Percentiles rank a stretch among this genome's conserved stretches.
Conservation (phyloP, 1,284 basidiomycete genomes). For the Cutaneotrichosporon cavernicola region DNA sequence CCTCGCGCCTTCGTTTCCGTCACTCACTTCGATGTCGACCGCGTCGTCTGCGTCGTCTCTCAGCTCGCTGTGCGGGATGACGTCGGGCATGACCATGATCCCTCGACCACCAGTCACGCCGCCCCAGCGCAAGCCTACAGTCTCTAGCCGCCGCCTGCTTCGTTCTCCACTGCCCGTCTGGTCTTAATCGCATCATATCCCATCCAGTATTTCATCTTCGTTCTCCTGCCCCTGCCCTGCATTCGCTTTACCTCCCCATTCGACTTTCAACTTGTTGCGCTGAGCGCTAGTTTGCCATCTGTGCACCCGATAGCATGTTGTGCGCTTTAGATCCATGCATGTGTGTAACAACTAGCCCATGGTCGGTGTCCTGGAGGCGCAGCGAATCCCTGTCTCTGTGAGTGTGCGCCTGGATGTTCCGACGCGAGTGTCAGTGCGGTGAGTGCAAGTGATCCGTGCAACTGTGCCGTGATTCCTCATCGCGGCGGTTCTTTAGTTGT, state of each 20-base stretch:
- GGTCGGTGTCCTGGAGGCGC: too few species aligned
- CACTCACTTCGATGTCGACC: constrained; percentile 4
- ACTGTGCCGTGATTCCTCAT: too few species aligned
- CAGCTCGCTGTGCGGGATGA: neutral
- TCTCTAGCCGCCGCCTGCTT: constrained; percentile 2
- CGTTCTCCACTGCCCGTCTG: neutral
- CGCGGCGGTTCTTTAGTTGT: too few species aligned
- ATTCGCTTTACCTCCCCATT: neutral
- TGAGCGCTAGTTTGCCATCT: neutral
- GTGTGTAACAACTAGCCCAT: neutral
- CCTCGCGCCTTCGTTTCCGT: neutral
- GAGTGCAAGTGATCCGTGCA: neutral
- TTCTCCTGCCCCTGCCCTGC: too few species aligned
- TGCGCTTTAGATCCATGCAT: neutral
- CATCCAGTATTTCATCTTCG: neutral
- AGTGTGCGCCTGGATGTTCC: neutral
- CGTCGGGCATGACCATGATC: neutral
- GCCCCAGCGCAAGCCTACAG: neutral
- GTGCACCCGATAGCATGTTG: neutral
- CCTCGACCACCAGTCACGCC: neutral
- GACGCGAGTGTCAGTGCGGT: neutral
- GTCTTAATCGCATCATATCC: neutral
- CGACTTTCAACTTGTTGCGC: neutral
- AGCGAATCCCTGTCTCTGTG: too few species aligned
- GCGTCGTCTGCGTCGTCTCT: neutral